phyloP scores from a whole-genome alignment of 192 early-diverging fungal species.

The Gorgonomyces haynaldii region DNA sequence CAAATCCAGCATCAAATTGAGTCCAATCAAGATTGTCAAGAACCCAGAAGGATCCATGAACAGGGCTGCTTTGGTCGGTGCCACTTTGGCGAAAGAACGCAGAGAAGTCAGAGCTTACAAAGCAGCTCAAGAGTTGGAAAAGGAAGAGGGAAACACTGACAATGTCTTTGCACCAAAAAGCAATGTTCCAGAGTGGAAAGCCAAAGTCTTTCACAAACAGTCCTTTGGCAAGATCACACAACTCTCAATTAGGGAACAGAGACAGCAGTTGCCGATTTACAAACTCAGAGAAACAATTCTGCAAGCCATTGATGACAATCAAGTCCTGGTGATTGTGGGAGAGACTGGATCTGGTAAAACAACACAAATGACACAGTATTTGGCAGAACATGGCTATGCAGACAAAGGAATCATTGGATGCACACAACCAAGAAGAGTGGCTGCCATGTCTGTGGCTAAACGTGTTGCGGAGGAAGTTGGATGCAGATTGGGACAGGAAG shows the following conservation, averaged over 20 bases:
- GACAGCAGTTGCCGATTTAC: slow-evolving; percentile 80
- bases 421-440: slow-evolving; percentile 97
- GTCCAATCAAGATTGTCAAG: slow-evolving; percentile 96
- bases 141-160: slow-evolving; percentile 77
- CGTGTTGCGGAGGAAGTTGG: slow-evolving; percentile 96
- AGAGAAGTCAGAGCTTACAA: slow-evolving; percentile 57
- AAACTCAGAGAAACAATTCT: slow-evolving; percentile 67
- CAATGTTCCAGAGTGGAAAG: slow-evolving; percentile 78
- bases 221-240: slow-evolving; percentile 87
- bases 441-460: slow-evolving; percentile 97
- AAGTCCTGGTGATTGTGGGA: slow-evolving; percentile 80
- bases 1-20: slow-evolving; percentile 65
- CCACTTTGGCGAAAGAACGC: slow-evolving; percentile 86
- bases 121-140: slow-evolving; percentile 32
- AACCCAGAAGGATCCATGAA: slow-evolving; percentile 96
- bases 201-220: slow-evolving; percentile 65
- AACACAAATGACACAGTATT: slow-evolving; percentile 96
- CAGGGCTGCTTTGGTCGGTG: slow-evolving; percentile 85
- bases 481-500: slow-evolving; percentile 80
- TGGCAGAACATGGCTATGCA: slow-evolving; percentile 92
- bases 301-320: slow-evolving; percentile 62
- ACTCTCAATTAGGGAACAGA: slow-evolving; percentile 63
- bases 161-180: slow-evolving; percentile 52
- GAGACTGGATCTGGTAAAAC: slow-evolving; percentile 98
- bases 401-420: slow-evolving; percentile 84